Base-by-base conservation (phyloP, 192 early-diverging fungal species). In the Ambispora gerdemannii region DNA sequence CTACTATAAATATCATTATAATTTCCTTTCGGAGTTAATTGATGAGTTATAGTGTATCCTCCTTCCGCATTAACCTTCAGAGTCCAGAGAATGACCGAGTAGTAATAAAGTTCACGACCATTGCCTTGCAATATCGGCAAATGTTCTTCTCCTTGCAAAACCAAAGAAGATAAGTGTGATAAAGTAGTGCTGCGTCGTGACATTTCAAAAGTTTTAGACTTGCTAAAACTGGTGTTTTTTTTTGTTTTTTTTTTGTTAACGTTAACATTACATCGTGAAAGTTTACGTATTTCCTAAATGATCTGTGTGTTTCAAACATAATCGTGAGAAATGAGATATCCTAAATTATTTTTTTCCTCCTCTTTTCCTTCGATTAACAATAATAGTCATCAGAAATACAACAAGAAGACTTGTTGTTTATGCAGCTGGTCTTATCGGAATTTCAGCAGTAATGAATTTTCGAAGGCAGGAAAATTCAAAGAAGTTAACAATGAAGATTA, bases 1-100 rank as follows among this genome's bases (percentile, higher is more conserved):
- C 28, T 65, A 15, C 13, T 35, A 50, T 65, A 49, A 49, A 35
- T 24, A 22, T 50, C 22, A 6, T 65, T 24, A 10, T 28, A 13
- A 6, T 6, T 10, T 43, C 7, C 38, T 10, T 6, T 43, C 24
- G 55, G 24, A 27, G 20, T 65, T 31, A 65, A 30, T 2, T 65
- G n/a, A 65, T 65, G 63, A 25, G 63, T 65, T 43, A 43, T 65
- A 22, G 63, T 65, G 49, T 65, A 43, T 35, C 63, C 63, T 24
- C 55, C 28, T 65, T 49, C 24, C 4, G 20, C 24, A 50, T 65
- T 17, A 17, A 11, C 20, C 24, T 49, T 50, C 8, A 43, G n/a
- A 43, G 38, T 65, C 63, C 63, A 65, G 25, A 65, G 63, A 35
- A 65, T 28, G 3, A 65, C 63, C 0, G 35, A 35, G 27, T 65